These are phyloP conservation scores for Ceratobasidium sp. DNA, from an alignment of 1,284 basidiomycete genomes.

Conservation along the genomic window DNA sequence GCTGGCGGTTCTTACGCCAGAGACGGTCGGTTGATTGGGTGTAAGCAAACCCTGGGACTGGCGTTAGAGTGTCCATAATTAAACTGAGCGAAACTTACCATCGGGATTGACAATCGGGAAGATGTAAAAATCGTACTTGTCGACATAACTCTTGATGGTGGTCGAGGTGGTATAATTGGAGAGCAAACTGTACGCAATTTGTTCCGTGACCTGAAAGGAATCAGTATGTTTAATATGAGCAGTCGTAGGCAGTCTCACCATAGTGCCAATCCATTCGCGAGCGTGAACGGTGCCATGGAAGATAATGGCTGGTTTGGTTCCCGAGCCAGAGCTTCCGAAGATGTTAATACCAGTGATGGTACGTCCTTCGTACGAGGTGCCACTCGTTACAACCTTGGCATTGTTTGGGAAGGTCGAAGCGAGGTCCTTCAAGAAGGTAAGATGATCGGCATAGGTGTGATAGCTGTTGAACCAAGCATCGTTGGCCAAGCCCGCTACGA, in stretches of 20 bases:
- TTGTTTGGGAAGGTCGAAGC: slow-evolving; percentile 16
- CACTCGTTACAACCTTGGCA: slow-evolving; percentile 34
- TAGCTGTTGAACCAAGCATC: slow-evolving; percentile 35
- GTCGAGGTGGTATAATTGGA: slow-evolving; percentile 37
- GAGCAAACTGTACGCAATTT: slow-evolving; percentile 34
- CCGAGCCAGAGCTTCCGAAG: slow-evolving; percentile 36
- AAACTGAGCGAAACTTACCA: slow-evolving; percentile 1
- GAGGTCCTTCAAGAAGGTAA: slow-evolving; percentile 17
- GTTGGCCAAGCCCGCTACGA: slow-evolving; percentile 17
- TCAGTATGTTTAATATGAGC: neutral
- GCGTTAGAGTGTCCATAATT: neutral
- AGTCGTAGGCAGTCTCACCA: slow-evolving; percentile 2
- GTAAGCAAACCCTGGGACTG: slow-evolving; percentile 27
- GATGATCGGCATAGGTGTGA: slow-evolving; percentile 28
- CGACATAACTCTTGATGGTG: slow-evolving; percentile 38
- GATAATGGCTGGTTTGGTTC: slow-evolving; percentile 36
- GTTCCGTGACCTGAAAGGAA: slow-evolving; percentile 28
- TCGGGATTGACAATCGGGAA: slow-evolving; percentile 39
- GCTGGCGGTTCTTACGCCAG: slow-evolving; percentile 39
- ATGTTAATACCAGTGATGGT: slow-evolving; percentile 39
- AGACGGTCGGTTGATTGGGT: slow-evolving; percentile 27
- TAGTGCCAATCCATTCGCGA: slow-evolving; percentile 38
- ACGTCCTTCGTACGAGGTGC: slow-evolving; percentile 35
- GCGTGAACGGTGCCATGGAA: slow-evolving; percentile 39
- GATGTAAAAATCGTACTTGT: slow-evolving; percentile 40